Percentiles rank a stretch among this genome's conserved stretches.
phyloP scores from a whole-genome alignment of 331 rosid species.

The Quercus phellos region DNA sequence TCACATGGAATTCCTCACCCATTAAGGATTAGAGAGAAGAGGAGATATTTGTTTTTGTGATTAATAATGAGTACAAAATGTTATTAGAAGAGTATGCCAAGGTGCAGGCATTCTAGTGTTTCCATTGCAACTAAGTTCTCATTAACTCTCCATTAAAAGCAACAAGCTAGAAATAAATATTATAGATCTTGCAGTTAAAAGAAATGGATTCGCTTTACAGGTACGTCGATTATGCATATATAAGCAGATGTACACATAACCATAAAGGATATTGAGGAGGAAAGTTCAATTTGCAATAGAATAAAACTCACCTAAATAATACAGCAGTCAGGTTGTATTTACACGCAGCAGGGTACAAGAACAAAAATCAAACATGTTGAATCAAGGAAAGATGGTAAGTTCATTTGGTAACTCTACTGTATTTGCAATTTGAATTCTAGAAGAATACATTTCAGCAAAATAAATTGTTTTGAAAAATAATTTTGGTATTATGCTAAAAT shows the following conservation, averaged over 20 bases:
- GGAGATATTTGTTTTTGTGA: no score
- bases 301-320: not conserved
- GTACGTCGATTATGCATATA: not conserved
- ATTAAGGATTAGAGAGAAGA: not conserved
- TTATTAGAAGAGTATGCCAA: not conserved
- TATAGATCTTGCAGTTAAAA: not conserved
- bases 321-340: not conserved
- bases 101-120: not conserved
- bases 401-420: not conserved
- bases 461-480: no score
- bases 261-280: not conserved
- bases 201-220: not conserved
- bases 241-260: not conserved
- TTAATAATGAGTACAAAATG: no score
- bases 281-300: not conserved
- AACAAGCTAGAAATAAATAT: not conserved
- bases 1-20: not conserved
- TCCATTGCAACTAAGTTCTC: constrained; percentile 1
- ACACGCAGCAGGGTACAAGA: not conserved
- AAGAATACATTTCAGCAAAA: no score
- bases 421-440: no score
- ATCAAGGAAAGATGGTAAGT: not conserved
- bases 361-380: not conserved
- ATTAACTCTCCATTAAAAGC: not conserved
- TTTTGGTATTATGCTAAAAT: no score